A percentile compares a stretch with the other conserved stretches of the same genome.
Evolutionary conservation across 257 asterid genomes (phyloP).

Genomic region (Solanum tacnaense): DNA sequence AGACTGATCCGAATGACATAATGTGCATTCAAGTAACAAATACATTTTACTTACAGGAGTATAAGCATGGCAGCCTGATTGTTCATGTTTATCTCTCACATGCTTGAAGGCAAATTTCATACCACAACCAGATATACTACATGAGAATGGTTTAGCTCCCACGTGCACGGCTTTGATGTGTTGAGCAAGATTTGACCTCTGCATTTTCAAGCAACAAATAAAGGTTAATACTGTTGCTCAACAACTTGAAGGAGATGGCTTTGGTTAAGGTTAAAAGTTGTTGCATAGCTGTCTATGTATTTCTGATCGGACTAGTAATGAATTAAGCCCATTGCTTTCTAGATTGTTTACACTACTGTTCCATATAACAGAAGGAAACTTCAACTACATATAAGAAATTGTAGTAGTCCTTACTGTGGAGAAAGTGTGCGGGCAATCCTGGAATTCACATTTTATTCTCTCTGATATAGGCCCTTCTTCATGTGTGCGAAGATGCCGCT

Average conservation of each 20-base stretch:
- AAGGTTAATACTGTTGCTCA: neutral
- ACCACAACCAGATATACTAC: conserved; percentile 54
- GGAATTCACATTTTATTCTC: conserved; percentile 43
- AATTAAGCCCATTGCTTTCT: neutral
- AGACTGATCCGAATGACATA: neutral
- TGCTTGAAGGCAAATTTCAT: conserved; percentile 74
- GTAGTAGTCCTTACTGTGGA: conserved; percentile 40
- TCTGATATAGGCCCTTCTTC: conserved; percentile 24
- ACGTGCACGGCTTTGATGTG: conserved; percentile 70
- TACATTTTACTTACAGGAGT: conserved; percentile 33
- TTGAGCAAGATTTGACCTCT: conserved; percentile 71
- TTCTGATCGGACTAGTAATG: neutral
- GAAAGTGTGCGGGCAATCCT: conserved; percentile 49
- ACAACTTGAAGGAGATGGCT: neutral
- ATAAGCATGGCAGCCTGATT: conserved; percentile 55
- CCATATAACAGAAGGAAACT: neutral
- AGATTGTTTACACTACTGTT: neutral
- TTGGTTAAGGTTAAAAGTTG: neutral
- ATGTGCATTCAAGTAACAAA: neutral
- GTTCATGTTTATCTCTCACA: conserved; percentile 81
- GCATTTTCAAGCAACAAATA: conserved; percentile 1
- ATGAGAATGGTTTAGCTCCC: conserved; percentile 47
- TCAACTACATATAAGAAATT: neutral
- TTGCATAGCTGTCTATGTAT: neutral
- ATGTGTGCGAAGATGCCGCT: conserved; percentile 70